phyloP scores from a whole-genome alignment of 2,329 filamentous ascomycete genomes.

The Colletotrichum sp. region DNA sequence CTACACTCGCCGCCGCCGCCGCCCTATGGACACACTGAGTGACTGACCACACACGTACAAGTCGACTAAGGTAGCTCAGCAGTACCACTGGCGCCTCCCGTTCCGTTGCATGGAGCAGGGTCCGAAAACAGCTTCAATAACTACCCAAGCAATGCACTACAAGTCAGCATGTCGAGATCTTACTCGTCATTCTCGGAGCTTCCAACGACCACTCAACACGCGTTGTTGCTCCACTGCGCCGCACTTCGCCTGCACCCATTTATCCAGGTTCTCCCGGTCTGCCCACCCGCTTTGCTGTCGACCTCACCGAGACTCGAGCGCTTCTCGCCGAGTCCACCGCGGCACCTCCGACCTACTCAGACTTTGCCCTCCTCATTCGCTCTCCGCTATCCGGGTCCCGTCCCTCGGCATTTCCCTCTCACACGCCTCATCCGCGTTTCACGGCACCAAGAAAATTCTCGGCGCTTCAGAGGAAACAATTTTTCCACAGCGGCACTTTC shows the following conservation, averaged over 20 bases:
- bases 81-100: neutral
- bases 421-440: neutral
- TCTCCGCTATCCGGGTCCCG: constrained; percentile 3
- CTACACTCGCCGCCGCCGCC: neutral
- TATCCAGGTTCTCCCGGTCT: neutral
- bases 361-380: neutral
- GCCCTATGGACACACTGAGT: too few species aligned
- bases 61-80: neutral
- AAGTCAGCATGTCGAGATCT: neutral
- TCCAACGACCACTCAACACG: neutral
- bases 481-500: neutral
- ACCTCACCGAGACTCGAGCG: neutral
- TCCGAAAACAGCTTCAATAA: neutral
- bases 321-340: constrained; percentile 2
- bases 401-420: neutral
- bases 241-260: neutral
- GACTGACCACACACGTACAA: neutral
- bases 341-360: neutral
- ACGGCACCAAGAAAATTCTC: neutral
- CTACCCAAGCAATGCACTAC: neutral
- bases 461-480: neutral
- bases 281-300: neutral
- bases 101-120: neutral
- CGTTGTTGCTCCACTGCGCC: neutral
- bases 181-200: neutral